Base-by-base conservation (phyloP, 176 grass and related monocot genomes). In the Metroxylon sagu region DNA sequence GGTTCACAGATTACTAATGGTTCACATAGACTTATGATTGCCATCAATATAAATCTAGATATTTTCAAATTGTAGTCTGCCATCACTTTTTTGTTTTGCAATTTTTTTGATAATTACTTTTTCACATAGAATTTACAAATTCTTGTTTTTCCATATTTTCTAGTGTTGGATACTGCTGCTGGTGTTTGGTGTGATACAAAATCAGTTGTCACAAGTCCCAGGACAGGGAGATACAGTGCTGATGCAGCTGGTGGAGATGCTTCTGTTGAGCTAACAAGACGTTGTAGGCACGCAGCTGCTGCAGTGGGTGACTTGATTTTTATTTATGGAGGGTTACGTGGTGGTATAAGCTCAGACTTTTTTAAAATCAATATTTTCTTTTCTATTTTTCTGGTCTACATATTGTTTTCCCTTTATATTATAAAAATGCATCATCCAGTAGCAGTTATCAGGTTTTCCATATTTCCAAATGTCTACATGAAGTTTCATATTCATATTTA, bases 151-250 rank as follows among this genome's bases (percentile, higher is more conserved):
- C 28, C 56, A 35, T 66, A 65, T 75, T 70, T 3, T 84, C 49
- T 72, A 98, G 93, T 98, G 15, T 66, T 98, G 76, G 93, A 98
- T 72, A 92, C 93, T 72, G 87, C 93, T 59, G 87, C 93, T 74
- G 93, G 93, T 67, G 93, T 92, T 61, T 98, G 93, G 93, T 98
- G 93, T 3, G 93, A 98, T 77, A 92, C 87, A 75, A 89, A 89
- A 56, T 82, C 84, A 74, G 87, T 98, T 49, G 93, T 98, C 49
- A 92, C 87, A 60, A 87, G 78, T 76, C 84, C 87, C 67, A 97
- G 87, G 74, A 98, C 93, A 68, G 87, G 87, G 58, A 81, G 81
- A 75, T 98, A 98, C 67, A 92, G 87, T 65, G 87, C 93, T n/a
- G 93, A 98, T 73, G 93, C 88, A 55, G 84, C 87, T 51, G 86